These are phyloP conservation scores for Arthrobotrys iridis DNA, from an alignment of 2,329 filamentous ascomycete genomes.

Conservation along the genomic window DNA sequence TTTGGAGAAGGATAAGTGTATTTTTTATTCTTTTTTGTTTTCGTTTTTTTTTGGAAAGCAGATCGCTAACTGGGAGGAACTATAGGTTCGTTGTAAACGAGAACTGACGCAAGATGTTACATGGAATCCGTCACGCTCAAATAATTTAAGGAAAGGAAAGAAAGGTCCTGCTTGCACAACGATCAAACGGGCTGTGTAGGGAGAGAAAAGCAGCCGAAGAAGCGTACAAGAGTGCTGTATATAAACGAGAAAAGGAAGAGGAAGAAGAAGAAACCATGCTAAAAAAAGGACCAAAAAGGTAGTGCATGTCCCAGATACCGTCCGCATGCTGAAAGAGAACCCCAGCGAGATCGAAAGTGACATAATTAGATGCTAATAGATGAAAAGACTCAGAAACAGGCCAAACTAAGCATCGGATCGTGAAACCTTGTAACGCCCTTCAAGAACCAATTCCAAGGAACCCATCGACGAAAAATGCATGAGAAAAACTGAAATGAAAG, in stretches of 20 bases:
- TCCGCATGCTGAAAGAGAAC: not conserved
- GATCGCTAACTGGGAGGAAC: constrained; percentile 14
- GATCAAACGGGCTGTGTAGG: not conserved
- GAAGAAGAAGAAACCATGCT: not conserved
- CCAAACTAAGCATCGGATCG: not conserved
- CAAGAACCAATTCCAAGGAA: not conserved
- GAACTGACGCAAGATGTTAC: constrained; percentile 5
- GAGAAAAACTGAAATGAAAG: not conserved
- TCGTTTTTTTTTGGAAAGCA: not conserved
- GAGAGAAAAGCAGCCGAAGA: not conserved
- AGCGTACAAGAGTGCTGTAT: too few relatives aligned
- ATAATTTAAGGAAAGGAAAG: not conserved
- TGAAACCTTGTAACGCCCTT: constrained; percentile 20
- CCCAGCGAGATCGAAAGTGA: not conserved
- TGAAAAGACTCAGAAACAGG: too few relatives aligned
- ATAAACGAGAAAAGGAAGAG: not conserved
- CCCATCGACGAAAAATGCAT: not conserved
- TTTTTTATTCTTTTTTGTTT: too few relatives aligned
- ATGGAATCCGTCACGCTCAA: constrained; percentile 24
- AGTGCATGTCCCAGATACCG: not conserved
- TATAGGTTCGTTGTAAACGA: constrained; percentile 11
- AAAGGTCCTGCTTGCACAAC: not conserved
- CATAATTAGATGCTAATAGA: not conserved
- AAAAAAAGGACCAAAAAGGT: not conserved
- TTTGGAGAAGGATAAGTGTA: constrained; percentile 15